Evolutionary conservation across 441 rosid species (phyloP), one percentile per base, ranked within the genome.

Genomic region (Melastoma candidum): DNA sequence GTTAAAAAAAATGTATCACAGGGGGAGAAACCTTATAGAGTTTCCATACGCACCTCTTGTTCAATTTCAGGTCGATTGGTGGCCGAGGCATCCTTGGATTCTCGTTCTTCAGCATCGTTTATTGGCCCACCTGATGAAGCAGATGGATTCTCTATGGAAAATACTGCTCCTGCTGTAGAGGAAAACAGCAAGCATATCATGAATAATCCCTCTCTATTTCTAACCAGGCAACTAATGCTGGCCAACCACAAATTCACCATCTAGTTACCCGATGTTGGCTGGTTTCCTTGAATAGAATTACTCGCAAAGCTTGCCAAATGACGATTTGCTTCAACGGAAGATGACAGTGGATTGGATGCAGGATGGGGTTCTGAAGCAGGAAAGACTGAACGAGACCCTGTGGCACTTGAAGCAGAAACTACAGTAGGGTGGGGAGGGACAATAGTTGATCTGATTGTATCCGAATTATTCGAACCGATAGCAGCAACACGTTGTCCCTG

Each of bases 281-380:
- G 81, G 71, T 49, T 76, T 63, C 70, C 74, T 66, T 77, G 87
- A 60, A 68, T 83, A 63, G 63, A 64, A 66, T 66, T 73, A 54
- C 71, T 71, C 49, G 57, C 70, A 22, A 71, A 29, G 55, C 66
- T 72, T 63, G 87, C 74, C 27, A 87, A 17, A 43, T 53, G 76
- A 29, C 86, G 75, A 68, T 69, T 77, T 44, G 82, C 45, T 62
- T 77, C 80, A 22, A 74, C 7, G 44, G 63, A 25, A 64, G 79
- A 66, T 10, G 83, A 60, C 8, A 73, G 12, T 12, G 75, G 70
- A 14, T 50, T 57, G 26, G 76, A 48, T 12, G 68, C 79, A 9
- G 72, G 46, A 46, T 66, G 54, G 53, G 74, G 77, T 47, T 64
- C 76, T 5, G 78, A 56, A 48, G 47, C 60, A 49, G 88, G 62